These are phyloP conservation scores for Turnera subulata DNA, from an alignment of 345 rosid species.

Conservation along the genomic window DNA sequence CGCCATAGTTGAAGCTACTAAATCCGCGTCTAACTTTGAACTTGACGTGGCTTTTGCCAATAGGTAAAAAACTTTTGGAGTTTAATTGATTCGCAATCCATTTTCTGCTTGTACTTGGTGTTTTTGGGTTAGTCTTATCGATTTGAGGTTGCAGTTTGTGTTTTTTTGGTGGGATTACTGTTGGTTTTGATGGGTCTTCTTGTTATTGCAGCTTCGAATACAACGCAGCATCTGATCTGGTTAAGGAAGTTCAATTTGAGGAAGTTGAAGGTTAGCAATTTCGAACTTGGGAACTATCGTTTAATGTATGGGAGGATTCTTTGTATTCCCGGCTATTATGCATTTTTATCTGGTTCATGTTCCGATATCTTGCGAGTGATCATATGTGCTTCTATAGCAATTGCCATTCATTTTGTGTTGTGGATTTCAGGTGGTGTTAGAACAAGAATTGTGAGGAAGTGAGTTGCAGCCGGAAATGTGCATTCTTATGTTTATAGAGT, in stretches of 20 bases:
- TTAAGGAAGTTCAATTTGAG: constrained; percentile 78
- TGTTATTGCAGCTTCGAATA: constrained; percentile 65
- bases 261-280: constrained; percentile 57
- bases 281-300: no score
- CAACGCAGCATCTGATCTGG: constrained; percentile 66
- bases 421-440: no score
- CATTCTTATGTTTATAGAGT: no score
- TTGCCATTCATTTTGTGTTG: no score
- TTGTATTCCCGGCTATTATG: no score
- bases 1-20: constrained; percentile 73
- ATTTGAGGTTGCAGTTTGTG: background rate
- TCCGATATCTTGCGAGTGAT: no score
- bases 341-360: no score
- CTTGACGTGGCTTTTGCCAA: constrained; percentile 81
- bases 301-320: no score
- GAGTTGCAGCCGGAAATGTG: no score
- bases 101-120: background rate
- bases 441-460: no score
- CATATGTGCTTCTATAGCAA: no score
- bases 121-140: background rate
- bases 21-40: constrained; percentile 68
- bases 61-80: constrained; percentile 38
- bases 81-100: background rate
- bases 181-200: background rate
- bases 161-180: background rate